These are phyloP conservation scores for Sporobolomyces roseus DNA, from an alignment of 768 basidiomycete species.

Conservation along the genomic window DNA sequence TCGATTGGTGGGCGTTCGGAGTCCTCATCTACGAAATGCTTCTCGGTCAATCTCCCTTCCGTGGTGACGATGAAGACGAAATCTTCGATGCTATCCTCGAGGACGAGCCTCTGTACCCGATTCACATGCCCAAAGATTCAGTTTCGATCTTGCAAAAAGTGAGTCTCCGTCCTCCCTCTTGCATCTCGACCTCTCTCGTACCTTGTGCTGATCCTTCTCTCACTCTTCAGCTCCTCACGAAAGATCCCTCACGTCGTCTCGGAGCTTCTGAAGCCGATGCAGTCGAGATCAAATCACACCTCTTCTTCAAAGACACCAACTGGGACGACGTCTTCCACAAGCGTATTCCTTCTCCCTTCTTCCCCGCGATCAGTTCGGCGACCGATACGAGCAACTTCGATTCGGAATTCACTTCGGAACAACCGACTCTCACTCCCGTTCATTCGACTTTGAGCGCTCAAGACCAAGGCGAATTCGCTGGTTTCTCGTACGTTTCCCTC, in stretches of 20 bases:
- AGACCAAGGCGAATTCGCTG: conserved; percentile 85
- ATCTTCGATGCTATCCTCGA: conserved; percentile 99
- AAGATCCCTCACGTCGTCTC: conserved; percentile 83
- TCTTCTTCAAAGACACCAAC: conserved; percentile 97
- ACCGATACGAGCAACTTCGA: conserved; percentile 69
- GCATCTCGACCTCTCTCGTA: background rate
- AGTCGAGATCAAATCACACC: conserved; percentile 92
- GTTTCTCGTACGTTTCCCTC: conserved; percentile 31
- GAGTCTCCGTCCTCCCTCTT: background rate
- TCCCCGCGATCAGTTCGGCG: conserved; percentile 69
- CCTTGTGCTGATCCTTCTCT: conserved; percentile 15
- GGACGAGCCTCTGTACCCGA: conserved; percentile 96
- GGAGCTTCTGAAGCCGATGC: conserved; percentile 90
- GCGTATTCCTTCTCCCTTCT: conserved; percentile 94
- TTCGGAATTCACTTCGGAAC: conserved; percentile 92
- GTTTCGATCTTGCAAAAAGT: conserved; percentile 94
- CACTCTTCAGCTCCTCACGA: conserved; percentile 68
- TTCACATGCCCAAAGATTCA: conserved; percentile 97
- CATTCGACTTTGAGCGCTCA: conserved; percentile 83
- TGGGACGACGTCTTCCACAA: conserved; percentile 97
- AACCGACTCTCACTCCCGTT: conserved; percentile 95
- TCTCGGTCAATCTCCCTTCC: conserved; percentile 96
- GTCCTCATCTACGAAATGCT: conserved; percentile 99
- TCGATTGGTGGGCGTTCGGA: conserved; percentile 99
- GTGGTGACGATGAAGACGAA: conserved; percentile 98